These are phyloP conservation scores for Leucocoprinus birnbaumii DNA, from an alignment of 768 basidiomycete genomes.

Conservation along the genomic window DNA sequence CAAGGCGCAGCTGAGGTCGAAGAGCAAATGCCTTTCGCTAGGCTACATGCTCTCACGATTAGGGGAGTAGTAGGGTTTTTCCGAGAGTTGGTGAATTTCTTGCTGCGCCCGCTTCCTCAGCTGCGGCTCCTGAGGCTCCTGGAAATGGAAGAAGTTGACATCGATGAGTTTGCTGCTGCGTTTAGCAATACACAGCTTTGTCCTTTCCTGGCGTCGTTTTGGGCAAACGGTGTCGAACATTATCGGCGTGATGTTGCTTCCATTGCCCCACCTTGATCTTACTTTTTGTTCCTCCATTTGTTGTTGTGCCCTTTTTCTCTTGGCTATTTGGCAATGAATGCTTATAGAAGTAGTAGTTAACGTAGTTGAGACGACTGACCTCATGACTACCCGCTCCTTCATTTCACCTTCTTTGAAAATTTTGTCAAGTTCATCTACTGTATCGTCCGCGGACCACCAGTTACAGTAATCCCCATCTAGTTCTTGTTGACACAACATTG, in stretches of 20 bases:
- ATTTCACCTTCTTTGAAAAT: too few relatives aligned
- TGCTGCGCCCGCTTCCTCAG: background rate
- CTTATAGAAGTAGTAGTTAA: too few relatives aligned
- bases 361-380: too few relatives aligned
- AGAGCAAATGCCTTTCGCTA: background rate
- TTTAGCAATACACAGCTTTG: constrained; percentile 5
- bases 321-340: too few relatives aligned
- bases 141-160: background rate
- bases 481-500: too few relatives aligned
- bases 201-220: background rate
- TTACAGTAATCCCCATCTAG: too few relatives aligned
- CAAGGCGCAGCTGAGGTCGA: background rate
- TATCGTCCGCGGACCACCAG: too few relatives aligned
- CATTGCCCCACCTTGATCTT: background rate
- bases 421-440: too few relatives aligned
- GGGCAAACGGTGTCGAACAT: background rate
- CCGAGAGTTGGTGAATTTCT: background rate
- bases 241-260: background rate
- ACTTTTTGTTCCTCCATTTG: too few relatives aligned
- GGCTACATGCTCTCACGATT: constrained; percentile 2
- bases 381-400: too few relatives aligned
- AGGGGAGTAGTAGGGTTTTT: background rate
- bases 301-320: too few relatives aligned
- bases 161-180: background rate
- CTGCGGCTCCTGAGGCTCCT: background rate